Base-by-base conservation (phyloP, 352 stramenopile genomes). In the Pythium insidiosum region DNA sequence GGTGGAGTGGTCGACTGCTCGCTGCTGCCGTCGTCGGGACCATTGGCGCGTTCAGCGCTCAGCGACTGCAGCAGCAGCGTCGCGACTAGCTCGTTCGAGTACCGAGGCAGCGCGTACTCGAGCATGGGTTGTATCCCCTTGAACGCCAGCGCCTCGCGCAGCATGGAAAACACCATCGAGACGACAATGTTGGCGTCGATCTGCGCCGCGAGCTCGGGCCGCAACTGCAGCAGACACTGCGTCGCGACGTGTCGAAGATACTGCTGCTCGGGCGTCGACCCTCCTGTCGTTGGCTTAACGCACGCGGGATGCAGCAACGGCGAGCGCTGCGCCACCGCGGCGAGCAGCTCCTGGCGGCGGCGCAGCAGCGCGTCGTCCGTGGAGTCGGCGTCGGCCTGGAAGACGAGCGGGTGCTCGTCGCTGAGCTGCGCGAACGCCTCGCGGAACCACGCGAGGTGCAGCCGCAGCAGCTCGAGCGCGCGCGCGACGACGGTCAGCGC, bases 361-460 rank as follows among this genome's bases (percentile, higher is more conserved):
- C 52, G 45, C 24, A 87, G 56, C 36, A 73, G 74, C 1, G 43
- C 65, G 40, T 84, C 69, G n/a, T n/a, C n/a, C n/a, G n/a, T n/a
- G n/a, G n/a, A n/a, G 43, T 53, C 72, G 25, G 73, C 63, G 13
- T 84, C 65, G 46, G 50, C 64, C 29, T 67, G 40, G 56, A 90
- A 90, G 6, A 72, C 56, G 1, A 50, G 50, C 26, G 78, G 78
- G 21, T 73, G 68, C 24, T 83, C 63, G 31, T 86, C 73, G 0
- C 68, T 62, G 13, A 88, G 48, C 43, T 82, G 63, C 30, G 70
- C 78, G 33, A 81, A 90, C 10, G 69, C 63, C 53, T 90, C 78
- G 15, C 78, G 66, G 55, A 90, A 90, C 78, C 78, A 90, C 6
- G 69, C 73, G 25, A 90, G 53, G 46, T 90, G 78, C 37, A 90